Evolutionary conservation across 345 rosid species (phyloP).

Genomic region (Balakata baccata): DNA sequence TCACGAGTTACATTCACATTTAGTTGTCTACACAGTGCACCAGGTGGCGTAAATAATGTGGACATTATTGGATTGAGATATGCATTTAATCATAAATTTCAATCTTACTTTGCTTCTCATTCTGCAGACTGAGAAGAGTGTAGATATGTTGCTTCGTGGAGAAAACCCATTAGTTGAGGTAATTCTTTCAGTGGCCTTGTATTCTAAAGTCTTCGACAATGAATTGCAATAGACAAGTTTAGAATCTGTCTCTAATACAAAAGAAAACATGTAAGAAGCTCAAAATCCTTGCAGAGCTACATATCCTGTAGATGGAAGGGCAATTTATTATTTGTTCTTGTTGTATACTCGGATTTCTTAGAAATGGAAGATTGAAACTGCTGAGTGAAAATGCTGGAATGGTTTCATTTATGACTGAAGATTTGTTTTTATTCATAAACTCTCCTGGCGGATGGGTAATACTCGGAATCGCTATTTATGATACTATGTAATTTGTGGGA

Average conservation of each 20-base stretch:
- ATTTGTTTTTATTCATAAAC: too few relatives aligned
- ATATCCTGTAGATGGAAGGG: not conserved
- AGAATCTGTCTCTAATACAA: too few relatives aligned
- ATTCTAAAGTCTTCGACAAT: not conserved
- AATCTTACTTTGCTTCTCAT: not conserved
- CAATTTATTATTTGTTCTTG: not conserved
- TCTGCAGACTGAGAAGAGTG: conserved; percentile 63
- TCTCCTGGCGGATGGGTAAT: too few relatives aligned
- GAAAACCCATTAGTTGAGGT: conserved; percentile 65
- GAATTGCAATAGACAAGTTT: not conserved
- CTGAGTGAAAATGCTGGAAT: too few relatives aligned
- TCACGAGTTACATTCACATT: not conserved
- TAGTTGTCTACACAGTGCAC: not conserved
- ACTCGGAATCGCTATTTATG: too few relatives aligned
- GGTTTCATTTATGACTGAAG: not conserved
- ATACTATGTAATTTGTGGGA: too few relatives aligned
- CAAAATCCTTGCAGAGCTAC: too few relatives aligned
- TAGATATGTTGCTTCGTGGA: conserved; percentile 59
- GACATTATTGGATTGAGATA: not conserved
- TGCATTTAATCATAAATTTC: not conserved
- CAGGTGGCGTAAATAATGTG: not conserved
- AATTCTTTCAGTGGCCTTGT: conserved; percentile 9
- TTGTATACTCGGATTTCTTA: not conserved
- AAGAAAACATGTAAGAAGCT: not conserved
- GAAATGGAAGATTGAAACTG: too few relatives aligned